Base-by-base conservation (phyloP, 2,329 filamentous ascomycete species). In the Botrytis galanthina region DNA sequence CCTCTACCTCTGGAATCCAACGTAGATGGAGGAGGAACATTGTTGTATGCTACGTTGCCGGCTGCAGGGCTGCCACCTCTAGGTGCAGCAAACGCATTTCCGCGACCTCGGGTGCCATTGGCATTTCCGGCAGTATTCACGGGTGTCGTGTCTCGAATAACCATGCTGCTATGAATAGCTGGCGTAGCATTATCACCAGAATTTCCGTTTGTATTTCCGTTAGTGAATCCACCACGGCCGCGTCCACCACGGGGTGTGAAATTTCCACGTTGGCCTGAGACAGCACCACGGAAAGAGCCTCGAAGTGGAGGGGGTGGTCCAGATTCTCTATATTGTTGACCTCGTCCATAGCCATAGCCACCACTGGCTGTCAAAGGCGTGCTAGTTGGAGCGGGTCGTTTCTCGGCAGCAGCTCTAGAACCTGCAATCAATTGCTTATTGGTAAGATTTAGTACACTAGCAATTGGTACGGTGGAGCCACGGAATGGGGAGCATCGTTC, bases 401-500 rank as follows among this genome's bases (percentile, higher is more conserved):
- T 88, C 75, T 88, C 87, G 79, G 85, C 80, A 70, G 85, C 83
- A 60, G 88, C 85, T 80, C 88, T 88, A 69, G 92, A 89, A 74
- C 88, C 87, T 74, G 89, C 91, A 60, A 97, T 86, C 32, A 97
- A 88, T 83, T 99, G 96, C 78, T 89, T 91, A 80, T 95, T 87
- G 1, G 91, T 91, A 73, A 97, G 85, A 83, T 99, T 99, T 48
- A 99, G 87, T 3, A 98, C 94, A 0, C 93, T 92, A n/a, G 92
- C 92, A 10, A 92, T 89, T 2, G 94, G 90, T 6, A 99, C 94
- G 0, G 96, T 98, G 81, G 96, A 95, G 70, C 96, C 96, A 51
- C 95, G 90, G 89, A 99, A 99, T 54, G 93, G 91, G 39, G 94
- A 94, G 81, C 95, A 97, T 74, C 96, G 91, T 73, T 95, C 94